These are phyloP conservation scores for Diaporthe longicolla DNA, from an alignment of 2,329 filamentous ascomycete species.

Conservation along the genomic window DNA sequence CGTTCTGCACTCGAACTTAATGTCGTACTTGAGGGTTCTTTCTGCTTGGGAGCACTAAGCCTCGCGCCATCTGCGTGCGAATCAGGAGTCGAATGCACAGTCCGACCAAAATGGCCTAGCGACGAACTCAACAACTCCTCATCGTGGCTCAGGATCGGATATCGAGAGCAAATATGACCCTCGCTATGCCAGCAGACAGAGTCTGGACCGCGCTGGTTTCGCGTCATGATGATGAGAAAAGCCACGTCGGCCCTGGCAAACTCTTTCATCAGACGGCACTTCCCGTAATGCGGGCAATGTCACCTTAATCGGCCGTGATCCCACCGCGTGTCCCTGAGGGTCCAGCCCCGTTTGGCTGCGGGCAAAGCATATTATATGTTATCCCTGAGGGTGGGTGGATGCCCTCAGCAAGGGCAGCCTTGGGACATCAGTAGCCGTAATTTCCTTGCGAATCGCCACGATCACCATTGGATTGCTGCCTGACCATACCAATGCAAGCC, in stretches of 20 bases:
- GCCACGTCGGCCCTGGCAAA: constrained; percentile 14
- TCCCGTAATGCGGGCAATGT: constrained; percentile 5
- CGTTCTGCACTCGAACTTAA: not conserved
- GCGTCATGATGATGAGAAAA: not conserved
- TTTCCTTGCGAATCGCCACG: not conserved
- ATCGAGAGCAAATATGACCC: not conserved
- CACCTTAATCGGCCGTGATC: constrained; percentile 14
- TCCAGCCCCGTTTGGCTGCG: constrained; percentile 4
- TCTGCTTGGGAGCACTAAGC: not conserved
- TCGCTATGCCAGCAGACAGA: not conserved
- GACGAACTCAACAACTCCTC: not conserved
- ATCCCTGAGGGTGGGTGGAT: not conserved
- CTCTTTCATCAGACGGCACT: constrained; percentile 9
- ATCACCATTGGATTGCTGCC: not conserved
- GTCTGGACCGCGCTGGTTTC: not conserved
- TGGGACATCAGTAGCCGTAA: not conserved
- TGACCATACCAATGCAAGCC: constrained; percentile 4
- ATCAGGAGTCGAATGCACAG: not conserved
- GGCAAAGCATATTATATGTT: not conserved
- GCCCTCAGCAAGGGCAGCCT: not conserved
- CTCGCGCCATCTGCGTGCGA: not conserved
- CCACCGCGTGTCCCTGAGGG: not conserved
- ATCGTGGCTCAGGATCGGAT: not conserved
- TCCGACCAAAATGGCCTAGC: constrained; percentile 17
- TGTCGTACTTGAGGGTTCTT: not conserved